Evolutionary conservation across 805 yeast genomes (phyloP).

Genomic region (Maudiozyma bulderi): DNA sequence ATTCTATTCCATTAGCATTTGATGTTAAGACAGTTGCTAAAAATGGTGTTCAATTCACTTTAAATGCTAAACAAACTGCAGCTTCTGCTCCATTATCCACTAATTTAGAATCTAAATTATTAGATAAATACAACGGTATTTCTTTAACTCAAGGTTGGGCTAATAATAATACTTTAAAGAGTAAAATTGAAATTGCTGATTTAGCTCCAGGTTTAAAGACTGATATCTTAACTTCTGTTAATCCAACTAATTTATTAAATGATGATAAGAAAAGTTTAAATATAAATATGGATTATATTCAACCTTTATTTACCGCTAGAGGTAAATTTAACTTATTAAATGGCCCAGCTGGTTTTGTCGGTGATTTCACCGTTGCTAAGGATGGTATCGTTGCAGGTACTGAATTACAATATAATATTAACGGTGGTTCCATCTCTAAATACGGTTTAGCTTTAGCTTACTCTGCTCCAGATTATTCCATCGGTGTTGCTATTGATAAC

Average conservation of each 20-base stretch:
- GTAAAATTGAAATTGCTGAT: conserved; percentile 87
- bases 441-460: conserved; percentile 92
- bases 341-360: conserved; percentile 90
- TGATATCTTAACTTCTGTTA: conserved; percentile 77
- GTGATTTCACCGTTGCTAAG: conserved; percentile 89
- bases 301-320: conserved; percentile 87
- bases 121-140: conserved; percentile 86
- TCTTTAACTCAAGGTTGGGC: conserved; percentile 97
- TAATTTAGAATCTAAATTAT: conserved; percentile 80
- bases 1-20: conserved; percentile 74
- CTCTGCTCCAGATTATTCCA: conserved; percentile 78
- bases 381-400: conserved; percentile 96
- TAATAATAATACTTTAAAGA: conserved; percentile 71
- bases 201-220: conserved; percentile 92
- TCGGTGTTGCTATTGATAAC: conserved; percentile 63
- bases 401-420: conserved; percentile 91
- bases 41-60: conserved; percentile 90
- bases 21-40: conserved; percentile 92
- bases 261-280: conserved; percentile 34
- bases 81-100: conserved; percentile 77
- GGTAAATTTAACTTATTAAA: conserved; percentile 82
- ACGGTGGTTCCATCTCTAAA: conserved; percentile 83
- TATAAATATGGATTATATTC: conserved; percentile 82
- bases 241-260: conserved; percentile 76
- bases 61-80: conserved; percentile 77